phyloP scores from a whole-genome alignment of 352 stramenopile genomes.

The Globisporangium carolinianum region DNA sequence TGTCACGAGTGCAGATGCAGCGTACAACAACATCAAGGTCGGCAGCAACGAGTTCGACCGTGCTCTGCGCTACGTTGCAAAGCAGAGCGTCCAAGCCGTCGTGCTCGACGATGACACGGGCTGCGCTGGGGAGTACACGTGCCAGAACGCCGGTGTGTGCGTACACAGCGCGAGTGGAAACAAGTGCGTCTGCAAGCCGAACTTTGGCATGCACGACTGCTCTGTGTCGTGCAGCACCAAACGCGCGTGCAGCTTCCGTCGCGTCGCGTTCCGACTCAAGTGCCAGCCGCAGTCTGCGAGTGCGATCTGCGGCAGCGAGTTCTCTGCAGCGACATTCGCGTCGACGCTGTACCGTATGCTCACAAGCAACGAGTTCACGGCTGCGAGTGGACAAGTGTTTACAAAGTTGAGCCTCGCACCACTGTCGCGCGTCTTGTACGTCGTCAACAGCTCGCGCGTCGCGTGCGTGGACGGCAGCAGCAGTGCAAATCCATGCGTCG shows the following conservation, averaged over 20 bases:
- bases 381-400: constrained; percentile 28
- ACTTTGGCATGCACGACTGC: constrained; percentile 59
- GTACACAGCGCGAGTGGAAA: constrained; percentile 16
- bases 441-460: constrained; percentile 39
- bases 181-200: constrained; percentile 36
- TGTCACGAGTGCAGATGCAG: constrained; percentile 27
- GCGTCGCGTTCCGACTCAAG: constrained; percentile 31
- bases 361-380: constrained; percentile 22
- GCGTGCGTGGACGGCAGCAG: constrained; percentile 21
- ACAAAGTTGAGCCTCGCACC: constrained; percentile 24
- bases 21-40: constrained; percentile 39
- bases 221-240: constrained; percentile 26
- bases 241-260: constrained; percentile 43
- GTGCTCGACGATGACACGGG: constrained; percentile 65
- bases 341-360: constrained; percentile 55
- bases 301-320: constrained; percentile 30
- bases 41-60: constrained; percentile 39
- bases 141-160: constrained; percentile 38
- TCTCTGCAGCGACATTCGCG: constrained; percentile 32
- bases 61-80: constrained; percentile 19
- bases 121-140: constrained; percentile 51
- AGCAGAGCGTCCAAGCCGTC: constrained; percentile 36
- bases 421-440: constrained; percentile 38
- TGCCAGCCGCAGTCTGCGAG: constrained; percentile 15
- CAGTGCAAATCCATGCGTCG: constrained; percentile 21